These are phyloP conservation scores for Meyerozyma smithsonii DNA, from an alignment of 1,139 yeast species.

Conservation along the genomic window DNA sequence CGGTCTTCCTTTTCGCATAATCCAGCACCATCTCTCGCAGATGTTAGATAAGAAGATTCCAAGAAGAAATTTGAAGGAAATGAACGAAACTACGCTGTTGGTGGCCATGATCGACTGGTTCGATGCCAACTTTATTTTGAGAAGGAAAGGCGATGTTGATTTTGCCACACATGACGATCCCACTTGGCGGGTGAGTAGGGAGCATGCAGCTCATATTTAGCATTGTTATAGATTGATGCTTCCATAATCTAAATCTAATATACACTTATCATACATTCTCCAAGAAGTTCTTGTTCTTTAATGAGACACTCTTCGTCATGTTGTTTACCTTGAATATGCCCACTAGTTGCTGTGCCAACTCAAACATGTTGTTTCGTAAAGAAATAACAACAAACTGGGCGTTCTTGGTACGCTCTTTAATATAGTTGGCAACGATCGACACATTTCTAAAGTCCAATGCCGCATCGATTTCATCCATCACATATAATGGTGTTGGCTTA, in stretches of 20 bases:
- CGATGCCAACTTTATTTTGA: slow-evolving; percentile 62
- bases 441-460: slow-evolving; percentile 97
- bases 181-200: slow-evolving; percentile 42
- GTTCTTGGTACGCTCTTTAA: slow-evolving; percentile 89
- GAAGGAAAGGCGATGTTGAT: slow-evolving; percentile 60
- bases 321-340: slow-evolving; percentile 94
- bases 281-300: slow-evolving; percentile 56
- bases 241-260: background rate
- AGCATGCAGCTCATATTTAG: slow-evolving; percentile 24
- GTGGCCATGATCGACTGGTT: slow-evolving; percentile 78
- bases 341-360: slow-evolving; percentile 85
- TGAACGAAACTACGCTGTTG: slow-evolving; percentile 58
- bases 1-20: slow-evolving; percentile 77
- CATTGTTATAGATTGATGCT: background rate
- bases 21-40: slow-evolving; percentile 84
- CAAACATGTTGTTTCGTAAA: slow-evolving; percentile 95
- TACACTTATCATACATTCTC: slow-evolving; percentile 8
- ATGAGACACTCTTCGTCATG: slow-evolving; percentile 80
- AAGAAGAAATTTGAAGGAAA: slow-evolving; percentile 49
- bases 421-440: slow-evolving; percentile 94
- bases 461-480: slow-evolving; percentile 99
- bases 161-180: slow-evolving; percentile 61
- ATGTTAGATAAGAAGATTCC: slow-evolving; percentile 69
- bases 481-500: slow-evolving; percentile 95
- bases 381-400: slow-evolving; percentile 97